Percentiles rank a stretch among this genome's conserved stretches.
These are phyloP conservation scores for Pythium oligandrum DNA, from an alignment of 352 stramenopile species.

Conservation along the genomic window DNA sequence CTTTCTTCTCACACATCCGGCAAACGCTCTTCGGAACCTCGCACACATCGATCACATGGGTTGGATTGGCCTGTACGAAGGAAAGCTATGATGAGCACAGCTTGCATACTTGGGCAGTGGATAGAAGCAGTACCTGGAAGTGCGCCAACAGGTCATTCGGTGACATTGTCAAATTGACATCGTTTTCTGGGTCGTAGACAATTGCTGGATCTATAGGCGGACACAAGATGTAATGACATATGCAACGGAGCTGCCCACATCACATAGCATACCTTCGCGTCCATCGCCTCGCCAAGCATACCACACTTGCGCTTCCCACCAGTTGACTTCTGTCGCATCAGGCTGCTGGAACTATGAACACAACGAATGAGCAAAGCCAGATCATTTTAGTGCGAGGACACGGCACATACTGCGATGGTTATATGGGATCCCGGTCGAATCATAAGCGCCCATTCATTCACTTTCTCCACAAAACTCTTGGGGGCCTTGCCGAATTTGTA, in stretches of 20 bases:
- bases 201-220: constrained; percentile 33
- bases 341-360: constrained; percentile 60
- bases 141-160: constrained; percentile 48
- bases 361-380: not conserved
- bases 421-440: constrained; percentile 55
- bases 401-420: constrained; percentile 51
- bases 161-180: constrained; percentile 31
- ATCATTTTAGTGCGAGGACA: not conserved
- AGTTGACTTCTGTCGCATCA: constrained; percentile 52
- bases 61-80: constrained; percentile 40
- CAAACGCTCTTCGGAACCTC: constrained; percentile 40
- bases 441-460: constrained; percentile 52
- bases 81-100: no score
- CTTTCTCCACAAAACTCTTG: constrained; percentile 38
- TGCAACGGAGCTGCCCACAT: not conserved
- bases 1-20: constrained; percentile 25
- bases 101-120: no score
- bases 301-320: constrained; percentile 85
- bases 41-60: constrained; percentile 72
- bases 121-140: constrained; percentile 32
- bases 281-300: constrained; percentile 71
- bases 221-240: not conserved
- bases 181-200: constrained; percentile 44
- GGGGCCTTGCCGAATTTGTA: constrained; percentile 47
- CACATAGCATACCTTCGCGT: constrained; percentile 31